Base-by-base conservation (phyloP, 1,139 yeast genomes). In the Suhomyces choctaworum region DNA sequence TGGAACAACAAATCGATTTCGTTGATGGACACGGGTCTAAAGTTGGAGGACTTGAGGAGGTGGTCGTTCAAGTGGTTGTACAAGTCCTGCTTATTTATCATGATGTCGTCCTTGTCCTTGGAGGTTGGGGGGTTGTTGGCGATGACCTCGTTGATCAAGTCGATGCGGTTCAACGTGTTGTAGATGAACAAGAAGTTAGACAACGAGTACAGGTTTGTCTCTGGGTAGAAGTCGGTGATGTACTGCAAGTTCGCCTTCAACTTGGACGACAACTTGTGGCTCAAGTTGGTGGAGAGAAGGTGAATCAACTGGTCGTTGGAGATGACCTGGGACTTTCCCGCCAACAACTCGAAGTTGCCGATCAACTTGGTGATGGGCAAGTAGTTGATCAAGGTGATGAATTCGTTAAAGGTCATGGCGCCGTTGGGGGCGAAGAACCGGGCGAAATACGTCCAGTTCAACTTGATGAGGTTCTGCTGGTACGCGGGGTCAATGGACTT, bases 101-200 rank as follows among this genome's bases (percentile, higher is more conserved):
- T 56, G 33, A 70, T 62, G 44, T 69, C 77, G 37, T 68, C 66
- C 37, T 67, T 73, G 29, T 70, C 75, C 37, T 58, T 57, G 12
- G 66, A 58, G 15, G 63, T 55, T 10, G 76, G 74, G n/a, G 75
- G 74, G 24, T 73, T 66, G 51, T 75, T 73, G 40, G 81, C 83
- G 36, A 80, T 75, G 22, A 78, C 68, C 57, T 78, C 84, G 51
- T 81, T 81, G 43, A 81, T 64, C 46, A 71, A 57, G 49, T 71
- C 77, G 33, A 71, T 58, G 46, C 70, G 70, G 46, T 62, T 62
- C 47, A 70, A 62, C 34, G 72, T 55, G 44, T 69, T 68, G 53
- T 69, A 70, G 27, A 70, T 53, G 42, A 69, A 70, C 41, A 70
- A 59, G 12, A 70, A 62, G 50, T 69, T 70, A 31, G 73, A 57